Conservation (phyloP, 2,329 filamentous ascomycete species). For the Trichoderma atroviride region DNA sequence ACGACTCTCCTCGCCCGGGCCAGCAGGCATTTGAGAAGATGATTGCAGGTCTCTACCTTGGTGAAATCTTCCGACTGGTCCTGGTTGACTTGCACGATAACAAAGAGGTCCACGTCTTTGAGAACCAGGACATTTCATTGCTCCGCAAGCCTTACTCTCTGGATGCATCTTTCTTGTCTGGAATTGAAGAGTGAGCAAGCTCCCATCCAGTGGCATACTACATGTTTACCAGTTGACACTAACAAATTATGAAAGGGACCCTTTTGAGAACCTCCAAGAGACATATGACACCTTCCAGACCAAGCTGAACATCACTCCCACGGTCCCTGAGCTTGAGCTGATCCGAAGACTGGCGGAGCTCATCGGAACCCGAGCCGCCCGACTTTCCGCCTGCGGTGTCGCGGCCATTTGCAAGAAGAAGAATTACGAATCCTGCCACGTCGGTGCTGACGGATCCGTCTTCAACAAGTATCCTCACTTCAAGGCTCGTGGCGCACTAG, state of each 20-base stretch:
- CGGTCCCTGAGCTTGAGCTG: slow-evolving; percentile 81
- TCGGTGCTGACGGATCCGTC: slow-evolving; percentile 94
- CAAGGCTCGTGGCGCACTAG: slow-evolving; percentile 86
- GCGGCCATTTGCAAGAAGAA: slow-evolving; percentile 98
- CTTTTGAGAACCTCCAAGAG: slow-evolving; percentile 92
- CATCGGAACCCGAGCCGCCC: slow-evolving; percentile 91
- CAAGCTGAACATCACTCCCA: slow-evolving; percentile 72
- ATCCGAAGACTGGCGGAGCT: slow-evolving; percentile 87
- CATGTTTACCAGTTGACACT: background rate
- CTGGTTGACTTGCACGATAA: slow-evolving; percentile 84
- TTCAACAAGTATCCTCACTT: slow-evolving; percentile 99
- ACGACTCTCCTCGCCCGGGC: slow-evolving; percentile 86
- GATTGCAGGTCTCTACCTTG: slow-evolving; percentile 92
- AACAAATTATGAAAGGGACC: slow-evolving; percentile 62
- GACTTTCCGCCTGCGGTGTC: slow-evolving; percentile 91
- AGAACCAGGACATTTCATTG: slow-evolving; percentile 76
- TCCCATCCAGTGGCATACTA: background rate
- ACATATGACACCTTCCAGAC: slow-evolving; percentile 79
- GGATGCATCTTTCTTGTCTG: slow-evolving; percentile 90
- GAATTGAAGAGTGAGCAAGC: slow-evolving; percentile 81
- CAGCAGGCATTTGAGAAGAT: slow-evolving; percentile 98
- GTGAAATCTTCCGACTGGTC: slow-evolving; percentile 90
- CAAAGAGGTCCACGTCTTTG: slow-evolving; percentile 74
- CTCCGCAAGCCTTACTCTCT: slow-evolving; percentile 86
- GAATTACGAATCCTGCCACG: slow-evolving; percentile 82